Base-by-base conservation (phyloP, 2,329 filamentous ascomycete genomes). In the Fusarium robinianum region DNA sequence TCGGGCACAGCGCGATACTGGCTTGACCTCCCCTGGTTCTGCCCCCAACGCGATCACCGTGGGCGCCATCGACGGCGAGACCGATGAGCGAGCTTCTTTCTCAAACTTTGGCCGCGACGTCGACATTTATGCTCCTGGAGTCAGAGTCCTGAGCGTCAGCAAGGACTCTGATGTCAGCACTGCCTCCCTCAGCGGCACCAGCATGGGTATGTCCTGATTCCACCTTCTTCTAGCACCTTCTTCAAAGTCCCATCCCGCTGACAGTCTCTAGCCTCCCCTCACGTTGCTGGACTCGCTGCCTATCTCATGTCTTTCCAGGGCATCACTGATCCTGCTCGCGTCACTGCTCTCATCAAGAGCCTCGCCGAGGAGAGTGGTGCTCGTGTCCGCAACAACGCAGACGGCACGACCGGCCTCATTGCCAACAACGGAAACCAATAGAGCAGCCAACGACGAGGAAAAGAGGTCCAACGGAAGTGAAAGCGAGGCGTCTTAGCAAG, bases 221-320 rank as follows among this genome's bases (percentile, higher is more conserved):
- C 14, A 2, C 11, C 5, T n/a, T n/a, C n/a, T 15, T 22, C 15
- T 29, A 21, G 22, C 19, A 14, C 14, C 17, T 15, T 23, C 23
- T 33, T 15, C 8, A 50, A 39, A 30, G 60, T 62, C 37, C 60
- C 34, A 21, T 10, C 5, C 19, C 11, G 10, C 8, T 14, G 5
- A 30, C 10, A 17, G n/a, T n/a, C n/a, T n/a, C n/a, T 26, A 69
- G 83, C 85, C 17, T 77, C 77, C 9, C 85, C 85, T 2, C 84
- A 87, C 63, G 75, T 88, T 40, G 77, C 81, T 33, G 85, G 85
- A 33, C 72, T 88, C 4, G 82, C 81, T 10, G 83, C 83, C 18
- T 88, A 88, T 67, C 69, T 88, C 21, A 82, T 88, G 71, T 59
- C 69, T 38, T 72, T 82, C 41, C 77, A 81, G 67, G 58, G 65